Percentiles rank a stretch among this genome's conserved stretches.
These are phyloP conservation scores for Centrapalus pauciflorus DNA, from an alignment of 129 eudicot genomes.

Conservation along the genomic window DNA sequence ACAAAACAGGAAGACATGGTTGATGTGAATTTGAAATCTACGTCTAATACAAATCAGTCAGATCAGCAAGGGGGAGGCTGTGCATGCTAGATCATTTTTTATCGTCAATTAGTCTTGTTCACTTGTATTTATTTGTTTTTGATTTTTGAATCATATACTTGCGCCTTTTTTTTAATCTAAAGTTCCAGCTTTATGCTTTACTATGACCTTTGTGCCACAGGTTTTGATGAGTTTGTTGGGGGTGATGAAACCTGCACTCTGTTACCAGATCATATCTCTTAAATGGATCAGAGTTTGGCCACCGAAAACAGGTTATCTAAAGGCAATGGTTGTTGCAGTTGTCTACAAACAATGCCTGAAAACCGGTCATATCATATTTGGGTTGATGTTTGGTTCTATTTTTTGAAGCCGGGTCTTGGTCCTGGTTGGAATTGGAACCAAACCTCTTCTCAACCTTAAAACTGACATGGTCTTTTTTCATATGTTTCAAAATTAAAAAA, in stretches of 20 bases:
- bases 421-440: too few species aligned
- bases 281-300: background rate
- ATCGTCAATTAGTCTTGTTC: background rate
- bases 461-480: too few species aligned
- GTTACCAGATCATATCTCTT: background rate
- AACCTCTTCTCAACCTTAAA: too few species aligned
- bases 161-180: constrained; percentile 5
- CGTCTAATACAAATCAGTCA: constrained; percentile 38
- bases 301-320: background rate
- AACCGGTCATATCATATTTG: too few species aligned
- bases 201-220: constrained; percentile 6
- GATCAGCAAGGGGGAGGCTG: constrained; percentile 85
- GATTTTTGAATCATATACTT: constrained; percentile 7
- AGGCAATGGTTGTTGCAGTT: background rate
- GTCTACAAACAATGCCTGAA: too few species aligned
- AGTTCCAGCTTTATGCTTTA: background rate
- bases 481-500: too few species aligned
- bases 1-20: constrained; percentile 85
- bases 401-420: too few species aligned
- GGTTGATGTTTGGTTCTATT: too few species aligned
- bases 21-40: constrained; percentile 70
- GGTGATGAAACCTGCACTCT: background rate
- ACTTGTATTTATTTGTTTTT: constrained; percentile 20
- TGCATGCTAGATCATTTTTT: constrained; percentile 38
- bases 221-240: constrained; percentile 9